Percentiles rank a stretch among this genome's conserved stretches.
Conservation (phyloP, 2,329 filamentous ascomycete species). For the Penicillium digitatum region DNA sequence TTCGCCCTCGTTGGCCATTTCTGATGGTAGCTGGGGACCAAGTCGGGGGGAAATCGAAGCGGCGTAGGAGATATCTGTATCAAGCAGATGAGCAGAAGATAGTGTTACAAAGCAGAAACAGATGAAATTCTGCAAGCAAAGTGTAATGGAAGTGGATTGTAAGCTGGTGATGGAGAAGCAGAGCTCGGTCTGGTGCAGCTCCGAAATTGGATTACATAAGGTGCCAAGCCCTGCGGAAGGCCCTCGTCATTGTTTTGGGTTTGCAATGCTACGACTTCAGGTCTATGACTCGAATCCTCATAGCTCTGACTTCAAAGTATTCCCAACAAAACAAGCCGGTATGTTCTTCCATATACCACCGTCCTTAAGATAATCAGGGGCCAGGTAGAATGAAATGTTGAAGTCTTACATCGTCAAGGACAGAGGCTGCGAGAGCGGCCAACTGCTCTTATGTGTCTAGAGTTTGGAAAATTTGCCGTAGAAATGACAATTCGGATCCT, state of each 20-base stretch:
- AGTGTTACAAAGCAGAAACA: conserved; percentile 13
- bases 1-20: conserved; percentile 93
- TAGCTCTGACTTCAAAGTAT: neutral
- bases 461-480: neutral
- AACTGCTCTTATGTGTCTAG: neutral
- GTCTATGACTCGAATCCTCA: neutral
- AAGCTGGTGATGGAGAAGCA: conserved; percentile 27
- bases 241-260: conserved; percentile 22
- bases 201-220: conserved; percentile 20
- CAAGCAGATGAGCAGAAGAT: conserved; percentile 1
- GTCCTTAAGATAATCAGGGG: neutral
- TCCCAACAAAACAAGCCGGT: neutral
- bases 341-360: neutral
- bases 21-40: conserved; percentile 34
- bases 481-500: neutral
- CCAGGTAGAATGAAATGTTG: neutral
- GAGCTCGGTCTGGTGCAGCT: conserved; percentile 27
- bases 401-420: too few relatives aligned
- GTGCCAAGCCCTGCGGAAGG: conserved; percentile 14
- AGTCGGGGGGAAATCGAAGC: conserved; percentile 16
- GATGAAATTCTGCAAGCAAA: conserved; percentile 18
- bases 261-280: conserved; percentile 1
- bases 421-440: neutral
- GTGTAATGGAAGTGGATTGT: conserved; percentile 23
- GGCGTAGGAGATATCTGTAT: conserved; percentile 3